These are phyloP conservation scores for Starmerella apicola DNA, from an alignment of 805 yeast genomes.

Conservation along the genomic window DNA sequence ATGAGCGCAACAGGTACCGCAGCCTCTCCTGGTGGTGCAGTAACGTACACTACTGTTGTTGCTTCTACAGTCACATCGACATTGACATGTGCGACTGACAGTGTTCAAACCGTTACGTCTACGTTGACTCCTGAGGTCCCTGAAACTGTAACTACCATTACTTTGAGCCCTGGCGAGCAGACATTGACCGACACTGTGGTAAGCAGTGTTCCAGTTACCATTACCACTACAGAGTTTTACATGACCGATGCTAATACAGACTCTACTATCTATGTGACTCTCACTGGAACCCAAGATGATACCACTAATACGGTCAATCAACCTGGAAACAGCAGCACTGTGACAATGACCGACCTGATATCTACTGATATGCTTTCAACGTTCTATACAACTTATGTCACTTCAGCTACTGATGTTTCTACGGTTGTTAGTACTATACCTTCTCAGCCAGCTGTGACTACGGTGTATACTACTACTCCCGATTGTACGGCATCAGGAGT, in stretches of 20 bases:
- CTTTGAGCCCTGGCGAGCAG: conserved; percentile 6
- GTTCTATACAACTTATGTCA: conserved; percentile 5
- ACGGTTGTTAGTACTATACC: conserved; percentile 10
- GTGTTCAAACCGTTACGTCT: not conserved
- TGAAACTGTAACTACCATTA: conserved; percentile 1
- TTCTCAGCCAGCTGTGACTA: conserved; percentile 8
- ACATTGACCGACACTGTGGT: conserved; percentile 10
- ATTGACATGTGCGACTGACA: not conserved
- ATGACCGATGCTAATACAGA: not conserved
- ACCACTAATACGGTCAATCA: not conserved
- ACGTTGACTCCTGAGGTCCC: conserved; percentile 7
- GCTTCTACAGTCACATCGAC: not conserved
- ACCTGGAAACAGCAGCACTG: not conserved
- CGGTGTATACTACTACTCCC: conserved; percentile 3
- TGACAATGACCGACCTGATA: not conserved
- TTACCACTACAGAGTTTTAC: conserved; percentile 2
- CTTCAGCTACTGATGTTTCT: conserved; percentile 2
- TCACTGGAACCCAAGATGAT: conserved; percentile 1
- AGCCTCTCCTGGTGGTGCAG: not conserved
- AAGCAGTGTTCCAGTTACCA: conserved; percentile 2
- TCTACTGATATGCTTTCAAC: conserved; percentile 5
- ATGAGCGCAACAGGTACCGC: not conserved
- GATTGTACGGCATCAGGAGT: not conserved
- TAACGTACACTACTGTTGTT: not conserved
- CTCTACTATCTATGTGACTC: not conserved